Base-by-base conservation (phyloP, 768 basidiomycete genomes). In the Hericium rajendrae region DNA sequence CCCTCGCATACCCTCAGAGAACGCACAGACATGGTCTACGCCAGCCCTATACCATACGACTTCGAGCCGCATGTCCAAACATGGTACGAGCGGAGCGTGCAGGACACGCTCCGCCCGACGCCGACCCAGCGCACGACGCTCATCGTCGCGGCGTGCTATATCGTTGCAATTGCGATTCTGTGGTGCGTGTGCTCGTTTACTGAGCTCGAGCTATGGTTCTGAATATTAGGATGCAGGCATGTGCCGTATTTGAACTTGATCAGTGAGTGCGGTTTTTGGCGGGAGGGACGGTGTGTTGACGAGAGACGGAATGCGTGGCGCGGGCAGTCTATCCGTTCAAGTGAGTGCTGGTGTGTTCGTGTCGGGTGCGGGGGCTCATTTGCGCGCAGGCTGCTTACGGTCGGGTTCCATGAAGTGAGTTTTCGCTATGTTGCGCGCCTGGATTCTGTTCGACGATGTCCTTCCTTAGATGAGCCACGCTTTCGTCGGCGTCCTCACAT, bases 241-340 rank as follows among this genome's bases (percentile, higher is more conserved):
- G 76, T 90, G 49, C 89, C 88, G 10, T 74, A 81, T 64, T 69
- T 92, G 60, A 86, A 81, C 55, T 71, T 75, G 61, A 83, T 92
- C 62, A 83, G 91, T 91, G 64, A 77, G 87, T 79, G 15, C 38
- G 48, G 26, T 40, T 53, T 32, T 18, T 4, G 48, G 39, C 22
- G 2, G 12, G n/a, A 26, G 22, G 12, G 41, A 37, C 49, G 20
- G 41, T 15, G 40, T 18, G 26, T 48, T 12, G 57, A 53, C 43
- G 32, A 10, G 32, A 10, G 32, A 8, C 8, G 32, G 32, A 32
- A 32, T 22, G 15, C 54, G 13, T 12, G 8, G 26, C 8, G 13
- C 46, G 13, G 2, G 9, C 39, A 92, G 90, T 93, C 66, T 93
- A 93, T 69, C 91, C 91, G 4, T 93, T 93, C 80, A 93, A 93